Evolutionary conservation across 2,329 filamentous ascomycete species (phyloP), one percentile per base, ranked within the genome.

Genomic region (Epichloe festucae): DNA sequence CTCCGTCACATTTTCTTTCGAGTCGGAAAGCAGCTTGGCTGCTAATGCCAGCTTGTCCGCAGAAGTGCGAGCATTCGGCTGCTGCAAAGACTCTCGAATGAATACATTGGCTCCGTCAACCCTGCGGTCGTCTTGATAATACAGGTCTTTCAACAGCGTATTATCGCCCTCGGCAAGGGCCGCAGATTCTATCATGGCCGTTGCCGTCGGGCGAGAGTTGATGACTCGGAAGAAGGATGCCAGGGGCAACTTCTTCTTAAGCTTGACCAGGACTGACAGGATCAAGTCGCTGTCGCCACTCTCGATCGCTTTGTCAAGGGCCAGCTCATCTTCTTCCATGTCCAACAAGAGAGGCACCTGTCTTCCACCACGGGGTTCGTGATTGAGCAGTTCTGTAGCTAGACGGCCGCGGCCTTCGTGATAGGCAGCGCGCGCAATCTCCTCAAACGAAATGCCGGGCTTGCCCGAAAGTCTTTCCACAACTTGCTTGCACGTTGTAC

Each of bases 301-400:
- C 65, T 96, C 89, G 53, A 97, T 88, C 10, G 93, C 91, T 67
- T 97, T 98, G 72, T 97, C 91, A 0, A 98, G 78, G 0, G 93
- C 93, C 41, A 97, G 82, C 57, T 90, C 88, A 57, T 96, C 91
- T 66, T 98, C 90, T 60, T 95, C 90, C 87, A 97, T 96, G 65
- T 80, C 89, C 42, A 98, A 74, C 2, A 98, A 78, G 3, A 98
- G 77, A 0, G 93, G 93, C 0, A 98, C 93, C 68, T 98, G 93
- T 57, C 91, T 88, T n/a, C 91, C 93, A 2, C 89, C 91, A 52
- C 93, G 82, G 10, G 91, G 89, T 63, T 98, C 93, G 62, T 96
- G 87, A 61, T 97, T 94, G 6, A 98, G 75, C 1, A 98, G 74
- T 58, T 94, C 83, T 0, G 90, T 97, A 4, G 93, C 93, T 34